Evolutionary conservation across 768 basidiomycete species (phyloP).

Genomic region (Rhodotorula graminis): DNA sequence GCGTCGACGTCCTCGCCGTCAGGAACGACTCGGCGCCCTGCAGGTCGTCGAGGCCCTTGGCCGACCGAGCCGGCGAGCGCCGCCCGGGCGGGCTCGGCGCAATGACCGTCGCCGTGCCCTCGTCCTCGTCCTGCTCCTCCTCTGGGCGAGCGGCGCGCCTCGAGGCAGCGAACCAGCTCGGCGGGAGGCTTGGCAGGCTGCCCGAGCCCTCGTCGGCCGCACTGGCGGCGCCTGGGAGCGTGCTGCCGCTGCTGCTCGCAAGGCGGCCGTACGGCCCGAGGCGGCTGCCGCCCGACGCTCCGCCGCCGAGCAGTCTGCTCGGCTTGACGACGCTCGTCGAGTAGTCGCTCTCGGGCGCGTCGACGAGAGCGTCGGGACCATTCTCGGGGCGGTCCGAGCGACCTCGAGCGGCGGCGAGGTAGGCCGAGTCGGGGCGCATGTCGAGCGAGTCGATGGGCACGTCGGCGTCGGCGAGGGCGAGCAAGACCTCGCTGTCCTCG

Average conservation of each 20-base stretch:
- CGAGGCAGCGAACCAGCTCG: constrained; percentile 45
- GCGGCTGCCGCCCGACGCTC: neutral
- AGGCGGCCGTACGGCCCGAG: constrained; percentile 15
- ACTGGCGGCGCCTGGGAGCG: constrained; percentile 53
- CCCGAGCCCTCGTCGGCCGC: constrained; percentile 65
- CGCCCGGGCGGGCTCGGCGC: neutral
- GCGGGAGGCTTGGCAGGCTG: constrained; percentile 48
- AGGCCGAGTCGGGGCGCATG: constrained; percentile 6
- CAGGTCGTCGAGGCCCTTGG: constrained; percentile 31
- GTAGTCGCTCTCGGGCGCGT: neutral
- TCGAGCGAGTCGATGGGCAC: constrained; percentile 25
- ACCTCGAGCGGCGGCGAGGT: neutral
- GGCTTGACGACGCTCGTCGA: constrained; percentile 26
- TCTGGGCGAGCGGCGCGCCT: constrained; percentile 43
- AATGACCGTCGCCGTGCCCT: constrained; percentile 13
- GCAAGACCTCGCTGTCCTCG: constrained; percentile 21
- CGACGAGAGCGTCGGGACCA: too few relatives aligned
- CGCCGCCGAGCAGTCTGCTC: neutral
- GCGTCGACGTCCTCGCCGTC: constrained; percentile 45
- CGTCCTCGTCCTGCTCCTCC: constrained; percentile 7
- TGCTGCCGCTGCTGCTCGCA: constrained; percentile 21
- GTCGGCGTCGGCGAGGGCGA: constrained; percentile 21
- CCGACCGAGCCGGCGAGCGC: neutral
- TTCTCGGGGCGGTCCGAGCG: neutral
- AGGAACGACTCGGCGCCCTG: constrained; percentile 36